Evolutionary conservation across 805 yeast genomes (phyloP).

Genomic region (Phaffomyces opuntiae): DNA sequence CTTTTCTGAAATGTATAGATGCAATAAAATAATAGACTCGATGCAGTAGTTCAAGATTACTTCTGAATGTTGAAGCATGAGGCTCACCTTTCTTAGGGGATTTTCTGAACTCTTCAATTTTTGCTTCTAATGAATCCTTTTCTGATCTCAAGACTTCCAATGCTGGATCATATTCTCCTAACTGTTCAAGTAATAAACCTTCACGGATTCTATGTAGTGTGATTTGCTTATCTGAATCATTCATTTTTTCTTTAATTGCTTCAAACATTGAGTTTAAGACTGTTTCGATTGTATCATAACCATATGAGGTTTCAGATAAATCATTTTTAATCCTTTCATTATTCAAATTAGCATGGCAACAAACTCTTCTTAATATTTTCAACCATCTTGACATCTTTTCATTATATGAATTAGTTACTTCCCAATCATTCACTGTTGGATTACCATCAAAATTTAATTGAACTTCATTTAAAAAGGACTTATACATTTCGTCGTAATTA

Average conservation of each 20-base stretch:
- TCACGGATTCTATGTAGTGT: slow-evolving; percentile 41
- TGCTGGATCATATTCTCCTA: slow-evolving; percentile 45
- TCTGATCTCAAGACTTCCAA: slow-evolving; percentile 37
- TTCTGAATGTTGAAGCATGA: slow-evolving; percentile 23
- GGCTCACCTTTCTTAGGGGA: slow-evolving; percentile 18
- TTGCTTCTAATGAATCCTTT: slow-evolving; percentile 3
- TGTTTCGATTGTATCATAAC: slow-evolving; percentile 49
- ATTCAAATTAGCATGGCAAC: slow-evolving; percentile 66
- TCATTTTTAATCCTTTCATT: slow-evolving; percentile 2
- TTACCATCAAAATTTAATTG: slow-evolving; percentile 41
- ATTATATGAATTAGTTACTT: slow-evolving; percentile 31
- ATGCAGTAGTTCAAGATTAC: slow-evolving; percentile 58
- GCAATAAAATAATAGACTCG: slow-evolving; percentile 75
- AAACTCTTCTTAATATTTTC: slow-evolving; percentile 60
- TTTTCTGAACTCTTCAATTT: slow-evolving; percentile 6
- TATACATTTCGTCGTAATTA: slow-evolving; percentile 60
- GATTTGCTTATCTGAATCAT: slow-evolving; percentile 41
- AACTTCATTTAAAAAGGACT: slow-evolving; percentile 51
- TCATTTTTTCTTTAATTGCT: slow-evolving; percentile 43
- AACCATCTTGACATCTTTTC: slow-evolving; percentile 63
- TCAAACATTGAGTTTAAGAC: slow-evolving; percentile 61
- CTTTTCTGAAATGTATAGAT: slow-evolving; percentile 57
- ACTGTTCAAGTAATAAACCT: slow-evolving; percentile 66
- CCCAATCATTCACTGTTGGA: slow-evolving; percentile 43
- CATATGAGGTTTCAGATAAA: slow-evolving; percentile 1